These are phyloP conservation scores for Leishmania tarentolae DNA, from an alignment of 208 protist species.

Conservation along the genomic window DNA sequence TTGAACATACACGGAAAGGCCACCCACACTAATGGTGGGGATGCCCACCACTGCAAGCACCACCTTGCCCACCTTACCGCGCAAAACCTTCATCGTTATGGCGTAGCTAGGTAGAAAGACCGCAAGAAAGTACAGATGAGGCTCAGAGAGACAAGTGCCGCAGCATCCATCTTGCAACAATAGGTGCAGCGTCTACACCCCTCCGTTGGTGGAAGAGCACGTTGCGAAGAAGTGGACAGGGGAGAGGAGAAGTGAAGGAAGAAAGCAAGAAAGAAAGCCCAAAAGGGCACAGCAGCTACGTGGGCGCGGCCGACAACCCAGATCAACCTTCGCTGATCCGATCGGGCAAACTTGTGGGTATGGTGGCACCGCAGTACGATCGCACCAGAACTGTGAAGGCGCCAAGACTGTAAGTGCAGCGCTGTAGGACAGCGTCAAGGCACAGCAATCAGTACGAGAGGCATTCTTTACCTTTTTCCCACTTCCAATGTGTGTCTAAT, in stretches of 20 bases:
- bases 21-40: conserved; percentile 50
- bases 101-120: not conserved
- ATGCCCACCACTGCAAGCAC: conserved; percentile 41
- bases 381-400: not conserved
- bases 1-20: conserved; percentile 62
- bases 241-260: not conserved
- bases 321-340: not conserved
- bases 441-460: not conserved
- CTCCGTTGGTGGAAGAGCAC: not conserved
- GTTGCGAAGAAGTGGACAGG: not conserved
- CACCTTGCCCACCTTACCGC: conserved; percentile 20
- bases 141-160: not conserved
- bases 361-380: not conserved
- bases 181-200: not conserved
- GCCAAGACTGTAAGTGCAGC: not conserved
- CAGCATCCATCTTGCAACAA: not conserved
- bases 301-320: not conserved
- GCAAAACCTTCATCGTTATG: conserved; percentile 28
- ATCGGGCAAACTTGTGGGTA: no score
- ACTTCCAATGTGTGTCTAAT: not conserved
- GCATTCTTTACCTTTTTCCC: not conserved
- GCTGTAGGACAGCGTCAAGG: not conserved
- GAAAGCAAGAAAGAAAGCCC: not conserved
- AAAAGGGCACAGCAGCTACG: not conserved
- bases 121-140: not conserved